A percentile compares a stretch with the other conserved stretches of the same genome.
phyloP scores from a whole-genome alignment of 805 yeast species.

The Debaryomyces maramus region DNA sequence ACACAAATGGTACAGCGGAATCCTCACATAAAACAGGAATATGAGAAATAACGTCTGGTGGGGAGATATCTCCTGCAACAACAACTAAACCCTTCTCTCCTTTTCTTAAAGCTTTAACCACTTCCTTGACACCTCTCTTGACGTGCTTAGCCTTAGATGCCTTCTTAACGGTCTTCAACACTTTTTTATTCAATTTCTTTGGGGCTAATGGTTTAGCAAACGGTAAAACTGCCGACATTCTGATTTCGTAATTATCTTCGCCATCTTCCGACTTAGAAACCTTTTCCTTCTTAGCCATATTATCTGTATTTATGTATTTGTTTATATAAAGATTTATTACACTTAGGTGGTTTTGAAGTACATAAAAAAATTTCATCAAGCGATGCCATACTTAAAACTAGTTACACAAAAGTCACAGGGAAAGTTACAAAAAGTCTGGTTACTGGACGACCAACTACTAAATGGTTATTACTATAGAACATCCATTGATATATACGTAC shows the following conservation, averaged over 20 bases:
- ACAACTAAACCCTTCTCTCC: constrained; percentile 97
- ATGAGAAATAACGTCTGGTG: constrained; percentile 95
- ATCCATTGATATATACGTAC: neutral
- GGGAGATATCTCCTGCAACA: constrained; percentile 97
- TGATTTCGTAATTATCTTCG: constrained; percentile 86
- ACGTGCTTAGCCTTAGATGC: constrained; percentile 98
- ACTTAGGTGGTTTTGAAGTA: neutral
- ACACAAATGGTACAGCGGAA: constrained; percentile 82
- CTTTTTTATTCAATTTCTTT: constrained; percentile 92
- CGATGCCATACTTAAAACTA: constrained; percentile 8
- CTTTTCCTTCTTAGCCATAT: constrained; percentile 50
- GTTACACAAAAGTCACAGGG: constrained; percentile 8
- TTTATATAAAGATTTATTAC: neutral
- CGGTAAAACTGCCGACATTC: constrained; percentile 86
- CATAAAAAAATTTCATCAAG: constrained; percentile 11
- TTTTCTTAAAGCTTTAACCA: constrained; percentile 94
- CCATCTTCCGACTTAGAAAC: constrained; percentile 39
- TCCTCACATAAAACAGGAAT: constrained; percentile 98
- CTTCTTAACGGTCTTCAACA: constrained; percentile 92
- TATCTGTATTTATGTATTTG: constrained; percentile 7
- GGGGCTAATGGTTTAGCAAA: constrained; percentile 96
- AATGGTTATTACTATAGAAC: too few species aligned
- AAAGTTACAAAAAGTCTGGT: neutral
- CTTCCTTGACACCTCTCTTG: constrained; percentile 98
- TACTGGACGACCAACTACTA: neutral